Conservation (phyloP, 2,329 filamentous ascomycete genomes). For the Dothideomycetes sp. region DNA sequence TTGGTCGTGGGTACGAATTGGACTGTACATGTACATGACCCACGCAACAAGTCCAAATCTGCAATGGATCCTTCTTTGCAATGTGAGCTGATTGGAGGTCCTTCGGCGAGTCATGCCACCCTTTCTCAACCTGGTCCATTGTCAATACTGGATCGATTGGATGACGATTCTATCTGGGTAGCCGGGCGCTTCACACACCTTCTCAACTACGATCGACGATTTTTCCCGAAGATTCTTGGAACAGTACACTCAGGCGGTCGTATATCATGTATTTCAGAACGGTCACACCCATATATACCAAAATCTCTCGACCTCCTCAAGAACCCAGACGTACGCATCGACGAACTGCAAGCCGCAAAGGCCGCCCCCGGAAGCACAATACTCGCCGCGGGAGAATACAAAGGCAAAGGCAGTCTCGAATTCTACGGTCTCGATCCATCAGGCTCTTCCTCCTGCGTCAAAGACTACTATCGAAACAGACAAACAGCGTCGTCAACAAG, state of each 20-base stretch:
- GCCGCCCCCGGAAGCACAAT: constrained; percentile 52
- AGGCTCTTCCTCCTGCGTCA: constrained; percentile 20
- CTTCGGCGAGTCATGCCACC: constrained; percentile 50
- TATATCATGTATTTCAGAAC: constrained; percentile 61
- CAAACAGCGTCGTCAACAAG: constrained; percentile 75
- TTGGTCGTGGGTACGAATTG: constrained; percentile 76
- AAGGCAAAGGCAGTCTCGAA: constrained; percentile 81
- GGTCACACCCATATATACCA: constrained; percentile 59
- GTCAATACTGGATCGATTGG: constrained; percentile 65
- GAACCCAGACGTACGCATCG: constrained; percentile 38
- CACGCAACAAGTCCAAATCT: constrained; percentile 38
- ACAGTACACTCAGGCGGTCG: constrained; percentile 78
- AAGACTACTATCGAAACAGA: constrained; percentile 56
- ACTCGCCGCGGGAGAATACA: constrained; percentile 81
- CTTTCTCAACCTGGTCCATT: constrained; percentile 74
- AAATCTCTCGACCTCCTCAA: constrained; percentile 51
- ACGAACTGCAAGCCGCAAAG: constrained; percentile 48
- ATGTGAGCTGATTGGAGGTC: constrained; percentile 27
- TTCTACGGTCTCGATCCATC: constrained; percentile 57
- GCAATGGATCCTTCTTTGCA: constrained; percentile 12
- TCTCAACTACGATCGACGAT: constrained; percentile 78
- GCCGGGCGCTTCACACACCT: constrained; percentile 84
- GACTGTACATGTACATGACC: constrained; percentile 76
- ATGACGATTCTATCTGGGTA: constrained; percentile 69
- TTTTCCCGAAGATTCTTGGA: constrained; percentile 66